Evolutionary conservation across 1,139 yeast species (phyloP).

Genomic region (Kodamaea ohmeri): DNA sequence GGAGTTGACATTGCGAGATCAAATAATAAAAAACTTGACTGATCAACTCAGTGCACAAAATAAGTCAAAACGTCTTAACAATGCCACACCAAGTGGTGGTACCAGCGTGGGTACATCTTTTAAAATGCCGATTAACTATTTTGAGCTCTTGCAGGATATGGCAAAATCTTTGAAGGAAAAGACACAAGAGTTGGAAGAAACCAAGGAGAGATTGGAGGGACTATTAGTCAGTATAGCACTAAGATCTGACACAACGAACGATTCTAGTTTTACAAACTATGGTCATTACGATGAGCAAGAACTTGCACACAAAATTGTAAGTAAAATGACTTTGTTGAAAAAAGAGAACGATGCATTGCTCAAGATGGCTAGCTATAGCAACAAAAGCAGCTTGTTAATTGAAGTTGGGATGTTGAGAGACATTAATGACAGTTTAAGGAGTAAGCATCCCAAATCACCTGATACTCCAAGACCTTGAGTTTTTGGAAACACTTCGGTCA

Average conservation of each 20-base stretch:
- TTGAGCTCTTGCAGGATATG: conserved; percentile 48
- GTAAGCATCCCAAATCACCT: background rate
- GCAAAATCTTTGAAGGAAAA: conserved; percentile 50
- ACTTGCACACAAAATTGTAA: conserved; percentile 70
- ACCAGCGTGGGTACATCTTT: conserved; percentile 11
- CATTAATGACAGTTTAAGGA: conserved; percentile 28
- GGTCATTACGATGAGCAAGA: conserved; percentile 74
- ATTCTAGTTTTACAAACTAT: conserved; percentile 31
- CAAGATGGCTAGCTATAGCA: conserved; percentile 68
- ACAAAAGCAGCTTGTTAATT: conserved; percentile 65
- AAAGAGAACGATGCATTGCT: conserved; percentile 72
- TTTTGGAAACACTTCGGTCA: background rate
- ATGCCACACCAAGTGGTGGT: background rate
- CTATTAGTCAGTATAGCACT: conserved; percentile 39
- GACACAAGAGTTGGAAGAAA: conserved; percentile 55
- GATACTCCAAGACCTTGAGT: background rate
- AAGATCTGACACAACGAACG: conserved; percentile 10
- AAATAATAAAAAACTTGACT: conserved; percentile 35
- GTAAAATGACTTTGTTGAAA: conserved; percentile 58
- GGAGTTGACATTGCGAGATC: conserved; percentile 35
- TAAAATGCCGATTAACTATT: conserved; percentile 41
- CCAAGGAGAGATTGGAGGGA: conserved; percentile 62
- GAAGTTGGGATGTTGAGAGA: conserved; percentile 60
- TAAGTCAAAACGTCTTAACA: conserved; percentile 12
- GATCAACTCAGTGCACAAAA: conserved; percentile 26